Evolutionary conservation across 768 basidiomycete genomes (phyloP), one percentile per base, ranked within the genome.

Genomic region (Tulasnella sp.): DNA sequence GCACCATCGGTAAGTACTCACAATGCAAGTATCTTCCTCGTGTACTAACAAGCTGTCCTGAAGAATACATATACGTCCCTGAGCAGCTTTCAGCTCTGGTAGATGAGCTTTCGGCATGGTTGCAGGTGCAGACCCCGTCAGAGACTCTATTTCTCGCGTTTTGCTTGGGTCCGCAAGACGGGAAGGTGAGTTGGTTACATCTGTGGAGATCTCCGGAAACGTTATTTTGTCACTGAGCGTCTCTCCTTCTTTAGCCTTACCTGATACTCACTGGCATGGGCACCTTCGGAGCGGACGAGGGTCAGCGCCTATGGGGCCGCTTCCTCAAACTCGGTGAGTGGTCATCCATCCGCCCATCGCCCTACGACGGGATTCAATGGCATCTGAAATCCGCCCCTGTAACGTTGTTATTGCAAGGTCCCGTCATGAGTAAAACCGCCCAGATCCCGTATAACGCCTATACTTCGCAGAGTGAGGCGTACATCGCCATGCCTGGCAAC

Each of bases 251-350:
- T 42, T 43, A 58, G 56, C 56, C 56, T n/a, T 58, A 48, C 17
- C 8, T 58, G 8, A 1, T 58, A 5, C 15, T 58, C 44, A 38
- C n/a, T 17, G 56, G 56, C 17, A 2, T 44, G 19, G 30, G 42
- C 15, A 58, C 44, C 23, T 21, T 29, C 24, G 15, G 15, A 2
- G 15, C 38, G 43, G 44, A 58, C 23, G 56, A 58, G 11, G 56
- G 56, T 4, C 29, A 58, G 19, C 23, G 24, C 8, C 24, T 27
- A 4, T 58, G 44, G 26, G 26, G 48, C 17, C 43, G 43, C 9
- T 45, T 58, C 29, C 7, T 47, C 13, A 38, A 21, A 21, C 56
- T 58, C 27, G 56, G 56, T 58, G n/a, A n/a, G 15, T 19, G 56
- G n/a, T n/a, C n/a, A n/a, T n/a, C 30, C 15, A 38, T 26, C 10